A percentile compares a stretch with the other conserved stretches of the same genome.
Evolutionary conservation across 306 rosid species (phyloP).

Genomic region (Morella rubra): DNA sequence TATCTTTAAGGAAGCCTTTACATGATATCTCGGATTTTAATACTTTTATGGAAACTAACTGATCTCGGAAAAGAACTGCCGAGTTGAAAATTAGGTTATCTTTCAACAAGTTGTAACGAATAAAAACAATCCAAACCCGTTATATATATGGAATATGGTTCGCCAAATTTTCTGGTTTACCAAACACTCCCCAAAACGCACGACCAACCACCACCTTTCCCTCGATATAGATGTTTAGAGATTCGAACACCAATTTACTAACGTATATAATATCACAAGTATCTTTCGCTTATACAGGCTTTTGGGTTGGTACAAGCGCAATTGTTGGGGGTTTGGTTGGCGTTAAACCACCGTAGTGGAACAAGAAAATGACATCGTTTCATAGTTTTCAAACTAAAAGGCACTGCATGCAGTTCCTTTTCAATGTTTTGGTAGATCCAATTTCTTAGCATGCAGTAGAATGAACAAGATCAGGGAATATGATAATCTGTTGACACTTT

Average conservation of each 20-base stretch:
- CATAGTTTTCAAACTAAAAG: background rate
- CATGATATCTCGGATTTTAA: no score
- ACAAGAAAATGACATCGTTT: background rate
- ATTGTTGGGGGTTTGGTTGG: background rate
- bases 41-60: no score
- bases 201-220: background rate
- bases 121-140: no score
- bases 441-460: background rate
- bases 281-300: background rate
- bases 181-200: no score
- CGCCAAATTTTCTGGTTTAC: background rate
- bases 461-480: background rate
- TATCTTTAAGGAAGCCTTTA: rapidly evolving
- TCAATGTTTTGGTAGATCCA: conserved; percentile 5
- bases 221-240: background rate
- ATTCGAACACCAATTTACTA: background rate
- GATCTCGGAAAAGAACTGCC: no score
- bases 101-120: background rate
- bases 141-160: background rate
- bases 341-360: background rate
- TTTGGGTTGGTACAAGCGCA: background rate
- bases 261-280: background rate
- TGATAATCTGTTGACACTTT: background rate
- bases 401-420: background rate
- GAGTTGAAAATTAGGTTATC: no score